Evolutionary conservation across 352 stramenopile species (phyloP).

Genomic region (Phytophthora litchii): DNA sequence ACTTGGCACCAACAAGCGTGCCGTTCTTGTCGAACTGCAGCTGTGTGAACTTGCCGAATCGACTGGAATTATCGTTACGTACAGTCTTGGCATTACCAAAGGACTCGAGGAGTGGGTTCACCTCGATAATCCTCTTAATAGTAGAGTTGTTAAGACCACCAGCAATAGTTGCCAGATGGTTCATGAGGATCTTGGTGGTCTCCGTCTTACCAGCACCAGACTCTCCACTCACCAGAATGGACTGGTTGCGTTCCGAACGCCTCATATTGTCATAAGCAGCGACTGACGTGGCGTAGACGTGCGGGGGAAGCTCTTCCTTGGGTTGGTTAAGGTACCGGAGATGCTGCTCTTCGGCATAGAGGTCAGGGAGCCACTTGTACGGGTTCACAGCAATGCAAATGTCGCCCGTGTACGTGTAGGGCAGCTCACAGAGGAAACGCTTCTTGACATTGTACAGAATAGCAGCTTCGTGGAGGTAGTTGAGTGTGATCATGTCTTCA

Average conservation of each 20-base stretch:
- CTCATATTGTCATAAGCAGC: constrained; percentile 84
- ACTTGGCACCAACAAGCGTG: constrained; percentile 92
- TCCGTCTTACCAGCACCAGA: constrained; percentile 94
- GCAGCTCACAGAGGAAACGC: constrained; percentile 82
- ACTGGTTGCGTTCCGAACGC: constrained; percentile 76
- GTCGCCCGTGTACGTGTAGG: constrained; percentile 97
- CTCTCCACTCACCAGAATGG: constrained; percentile 86
- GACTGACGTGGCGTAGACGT: constrained; percentile 83
- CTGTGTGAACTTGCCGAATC: constrained; percentile 98
- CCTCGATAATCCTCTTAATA: constrained; percentile 96
- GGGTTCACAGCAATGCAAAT: constrained; percentile 98
- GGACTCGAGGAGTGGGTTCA: constrained; percentile 98
- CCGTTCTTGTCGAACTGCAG: constrained; percentile 90
- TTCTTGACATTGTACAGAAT: constrained; percentile 91
- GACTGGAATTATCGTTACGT: constrained; percentile 96
- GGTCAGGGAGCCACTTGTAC: constrained; percentile 92
- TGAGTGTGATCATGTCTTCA: constrained; percentile 88
- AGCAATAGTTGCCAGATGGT: constrained; percentile 83
- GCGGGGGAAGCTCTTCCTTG: constrained; percentile 78
- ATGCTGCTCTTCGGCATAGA: constrained; percentile 86
- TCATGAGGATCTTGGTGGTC: constrained; percentile 94
- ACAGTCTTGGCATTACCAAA: constrained; percentile 99
- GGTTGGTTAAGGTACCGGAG: constrained; percentile 75
- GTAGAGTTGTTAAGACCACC: constrained; percentile 91
- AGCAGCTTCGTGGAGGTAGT: constrained; percentile 91